Conservation (phyloP, 345 rosid genomes). For the Acer yangbiense region DNA sequence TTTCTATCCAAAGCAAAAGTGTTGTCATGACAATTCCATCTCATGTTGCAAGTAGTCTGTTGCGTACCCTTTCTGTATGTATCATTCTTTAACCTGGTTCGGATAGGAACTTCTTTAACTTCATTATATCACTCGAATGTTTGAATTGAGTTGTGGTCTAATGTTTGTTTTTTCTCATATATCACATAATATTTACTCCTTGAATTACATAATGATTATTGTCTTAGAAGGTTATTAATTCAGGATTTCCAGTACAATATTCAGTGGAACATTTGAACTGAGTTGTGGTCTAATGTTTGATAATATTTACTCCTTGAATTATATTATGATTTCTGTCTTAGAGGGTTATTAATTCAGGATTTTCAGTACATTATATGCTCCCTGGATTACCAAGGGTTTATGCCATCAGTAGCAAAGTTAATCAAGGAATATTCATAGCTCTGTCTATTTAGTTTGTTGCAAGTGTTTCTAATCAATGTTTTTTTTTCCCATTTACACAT, state of each 20-base stretch:
- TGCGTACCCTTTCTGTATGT: constrained; percentile 82
- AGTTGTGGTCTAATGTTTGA: background rate
- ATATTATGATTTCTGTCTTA: background rate
- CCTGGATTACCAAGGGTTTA: background rate
- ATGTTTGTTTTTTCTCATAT: background rate
- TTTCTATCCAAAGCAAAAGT: constrained; percentile 66
- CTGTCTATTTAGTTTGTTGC: background rate
- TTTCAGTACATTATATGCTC: background rate
- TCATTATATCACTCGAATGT: background rate
- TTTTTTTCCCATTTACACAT: background rate
- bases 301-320: background rate
- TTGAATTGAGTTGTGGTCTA: background rate
- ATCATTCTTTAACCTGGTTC: constrained; percentile 16
- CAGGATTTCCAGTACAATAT: background rate
- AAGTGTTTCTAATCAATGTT: background rate
- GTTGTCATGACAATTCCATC: constrained; percentile 90
- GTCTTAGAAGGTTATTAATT: background rate
- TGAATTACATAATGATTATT: background rate
- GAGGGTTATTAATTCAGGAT: background rate
- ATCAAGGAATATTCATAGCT: background rate
- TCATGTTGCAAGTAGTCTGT: constrained; percentile 67
- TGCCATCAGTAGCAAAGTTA: background rate
- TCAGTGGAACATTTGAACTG: background rate
- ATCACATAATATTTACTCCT: background rate
- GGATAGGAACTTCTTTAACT: background rate